Conservation (phyloP, 73 alveolate genomes). For the Tetrahymena borealis region DNA sequence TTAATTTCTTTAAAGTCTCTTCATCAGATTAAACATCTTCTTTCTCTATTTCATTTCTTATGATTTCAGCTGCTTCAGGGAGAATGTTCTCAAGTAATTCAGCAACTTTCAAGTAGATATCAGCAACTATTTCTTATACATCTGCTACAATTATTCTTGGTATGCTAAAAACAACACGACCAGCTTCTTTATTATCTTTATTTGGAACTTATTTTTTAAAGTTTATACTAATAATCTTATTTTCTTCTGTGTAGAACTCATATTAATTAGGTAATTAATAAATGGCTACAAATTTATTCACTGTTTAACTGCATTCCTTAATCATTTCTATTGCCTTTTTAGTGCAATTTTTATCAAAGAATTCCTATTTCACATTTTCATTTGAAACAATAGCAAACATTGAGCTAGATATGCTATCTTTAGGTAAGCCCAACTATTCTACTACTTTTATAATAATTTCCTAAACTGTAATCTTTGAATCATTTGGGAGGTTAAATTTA, state of each 20-base stretch:
- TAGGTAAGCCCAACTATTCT: neutral
- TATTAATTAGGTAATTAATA: neutral
- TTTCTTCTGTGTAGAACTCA: neutral
- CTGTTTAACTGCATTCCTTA: neutral
- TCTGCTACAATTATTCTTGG: neutral
- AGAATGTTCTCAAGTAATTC: neutral
- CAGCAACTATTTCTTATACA: neutral
- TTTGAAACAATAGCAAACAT: neutral
- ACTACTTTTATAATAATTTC: constrained; percentile 14
- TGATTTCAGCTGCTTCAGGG: neutral
- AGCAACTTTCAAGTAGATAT: neutral
- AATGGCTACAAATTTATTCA: neutral
- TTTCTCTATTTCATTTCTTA: neutral
- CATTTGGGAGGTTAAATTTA: neutral
- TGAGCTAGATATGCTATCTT: neutral
- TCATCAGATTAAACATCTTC: neutral
- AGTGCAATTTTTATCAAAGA: neutral
- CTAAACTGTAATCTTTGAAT: neutral
- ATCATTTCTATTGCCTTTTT: neutral
- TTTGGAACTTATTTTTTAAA: neutral
- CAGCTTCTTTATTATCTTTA: neutral
- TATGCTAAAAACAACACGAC: neutral
- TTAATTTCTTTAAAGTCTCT: neutral
- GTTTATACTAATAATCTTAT: neutral
- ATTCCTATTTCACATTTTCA: neutral